Conservation (phyloP, 345 rosid genomes). For the Excoecaria cochinchinensis region DNA sequence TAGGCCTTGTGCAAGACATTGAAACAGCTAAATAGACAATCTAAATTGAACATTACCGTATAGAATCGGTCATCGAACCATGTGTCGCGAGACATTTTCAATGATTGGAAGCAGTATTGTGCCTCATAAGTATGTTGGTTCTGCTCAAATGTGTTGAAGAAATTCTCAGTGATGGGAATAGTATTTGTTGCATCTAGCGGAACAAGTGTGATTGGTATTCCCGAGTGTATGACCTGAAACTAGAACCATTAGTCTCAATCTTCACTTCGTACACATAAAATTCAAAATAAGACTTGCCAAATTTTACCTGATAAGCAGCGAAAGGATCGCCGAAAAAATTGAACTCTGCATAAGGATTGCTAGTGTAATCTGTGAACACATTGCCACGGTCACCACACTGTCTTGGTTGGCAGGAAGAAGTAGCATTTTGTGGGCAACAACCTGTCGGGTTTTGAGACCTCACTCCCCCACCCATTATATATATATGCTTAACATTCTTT, state of each 20-base stretch:
- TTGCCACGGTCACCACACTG: slow-evolving; percentile 76
- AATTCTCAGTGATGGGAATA: slow-evolving; percentile 53
- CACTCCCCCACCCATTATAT: slow-evolving; percentile 89
- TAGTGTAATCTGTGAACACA: slow-evolving; percentile 60
- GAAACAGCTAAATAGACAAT: neutral
- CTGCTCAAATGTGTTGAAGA: slow-evolving; percentile 58
- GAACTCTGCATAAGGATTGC: slow-evolving; percentile 89
- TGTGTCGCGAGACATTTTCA: slow-evolving; percentile 70
- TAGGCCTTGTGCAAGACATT: neutral
- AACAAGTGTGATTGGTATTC: slow-evolving; percentile 73
- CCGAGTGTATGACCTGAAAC: slow-evolving; percentile 79
- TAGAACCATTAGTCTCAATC: neutral
- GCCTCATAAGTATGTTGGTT: slow-evolving; percentile 71
- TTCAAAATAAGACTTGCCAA: neutral
- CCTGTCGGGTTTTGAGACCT: slow-evolving; percentile 60
- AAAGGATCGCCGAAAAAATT: slow-evolving; percentile 85
- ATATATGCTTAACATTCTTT: slow-evolving; percentile 72
- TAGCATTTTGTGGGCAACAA: slow-evolving; percentile 55
- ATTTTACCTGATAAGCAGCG: slow-evolving; percentile 74
- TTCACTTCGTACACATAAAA: neutral
- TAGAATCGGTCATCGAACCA: slow-evolving; percentile 65
- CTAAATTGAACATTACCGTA: slow-evolving; percentile 33
- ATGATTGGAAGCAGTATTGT: slow-evolving; percentile 67
- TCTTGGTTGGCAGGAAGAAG: slow-evolving; percentile 44
- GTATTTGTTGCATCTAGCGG: slow-evolving; percentile 95